Evolutionary conservation across 306 rosid species (phyloP), one percentile per base, ranked within the genome.

Genomic region (Quercus mongolica): DNA sequence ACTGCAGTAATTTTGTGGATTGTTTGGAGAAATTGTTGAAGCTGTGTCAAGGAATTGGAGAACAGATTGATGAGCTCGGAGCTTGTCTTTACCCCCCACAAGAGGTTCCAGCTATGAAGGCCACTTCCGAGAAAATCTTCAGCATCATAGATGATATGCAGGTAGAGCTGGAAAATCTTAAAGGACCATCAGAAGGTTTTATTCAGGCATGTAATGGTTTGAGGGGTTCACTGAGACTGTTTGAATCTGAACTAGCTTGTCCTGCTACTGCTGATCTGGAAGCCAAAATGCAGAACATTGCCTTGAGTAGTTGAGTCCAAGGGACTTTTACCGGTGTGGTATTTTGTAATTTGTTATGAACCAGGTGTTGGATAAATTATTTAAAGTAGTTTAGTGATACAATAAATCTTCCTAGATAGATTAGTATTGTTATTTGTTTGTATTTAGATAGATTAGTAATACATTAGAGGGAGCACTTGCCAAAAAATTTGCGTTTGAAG

Each of bases 71-170:
- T 67, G 98, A 93, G 79, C 85, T 96, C 77, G 98, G 99, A 79
- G 98, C 96, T 77, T 88, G 92, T 79, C 91, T 93, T 77, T 96
- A 96, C 61, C 98, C 98, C 52, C 99, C 99, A 1, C 99, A 95
- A 73, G 99, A 91, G 85, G 75, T 82, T 84, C 69, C 85, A 59
- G 72, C 83, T 74, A 88, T 96, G 61, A 71, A 83, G 54, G 80
- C 79, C 49, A 82, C 90, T 55, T 61, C 64, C 18, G 86, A 88
- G 81, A 91, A 87, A 79, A 93, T 95, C 70, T 79, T 83, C 63
- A 44, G 86, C 88, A 71, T 78, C 72, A 73, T 90, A 25, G 88
- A 95, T 80, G 87, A 33, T 69, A 64, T 92, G 86, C 85, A 84
- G 63, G 80, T 17, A 7, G 94, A 84, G 74, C 3, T 90, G 25